These are phyloP conservation scores for Paramecium caudatum DNA, from an alignment of 73 alveolate genomes.

Conservation along the genomic window DNA sequence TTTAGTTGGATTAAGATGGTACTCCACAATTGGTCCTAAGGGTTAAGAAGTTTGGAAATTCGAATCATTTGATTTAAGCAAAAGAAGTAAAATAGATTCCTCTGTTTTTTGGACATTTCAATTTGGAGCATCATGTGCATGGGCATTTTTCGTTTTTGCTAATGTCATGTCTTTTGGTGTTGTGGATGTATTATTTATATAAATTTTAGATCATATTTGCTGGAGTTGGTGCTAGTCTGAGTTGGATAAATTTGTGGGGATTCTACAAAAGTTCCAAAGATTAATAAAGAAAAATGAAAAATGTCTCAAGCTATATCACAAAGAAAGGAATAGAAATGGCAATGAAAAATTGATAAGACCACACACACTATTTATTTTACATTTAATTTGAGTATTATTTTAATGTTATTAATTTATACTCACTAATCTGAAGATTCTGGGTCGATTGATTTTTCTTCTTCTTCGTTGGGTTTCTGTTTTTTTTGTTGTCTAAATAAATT, in stretches of 20 bases:
- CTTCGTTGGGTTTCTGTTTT: conserved; percentile 13
- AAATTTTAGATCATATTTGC: conserved; percentile 42
- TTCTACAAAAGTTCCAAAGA: conserved; percentile 49
- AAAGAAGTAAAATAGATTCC: conserved; percentile 64
- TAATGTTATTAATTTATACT: background rate
- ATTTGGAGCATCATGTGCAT: background rate
- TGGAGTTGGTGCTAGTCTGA: conserved; percentile 16
- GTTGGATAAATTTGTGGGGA: conserved; percentile 58
- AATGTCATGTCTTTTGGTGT: conserved; percentile 21
- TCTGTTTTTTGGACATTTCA: conserved; percentile 66
- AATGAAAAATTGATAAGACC: background rate
- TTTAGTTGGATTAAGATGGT: conserved; percentile 69
- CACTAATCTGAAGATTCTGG: conserved; percentile 38
- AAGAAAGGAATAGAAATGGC: conserved; percentile 4
- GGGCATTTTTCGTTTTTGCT: conserved; percentile 10
- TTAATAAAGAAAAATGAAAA: conserved; percentile 56
- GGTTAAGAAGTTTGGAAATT: conserved; percentile 58
- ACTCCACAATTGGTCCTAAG: conserved; percentile 32
- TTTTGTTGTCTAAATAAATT: background rate
- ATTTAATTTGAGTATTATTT: background rate
- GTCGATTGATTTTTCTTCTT: conserved; percentile 10
- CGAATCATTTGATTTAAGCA: conserved; percentile 42
- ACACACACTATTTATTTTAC: background rate
- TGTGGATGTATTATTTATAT: background rate
- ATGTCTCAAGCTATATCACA: background rate